phyloP scores from a whole-genome alignment of 1,284 basidiomycete species.

The Irpex sp. region DNA sequence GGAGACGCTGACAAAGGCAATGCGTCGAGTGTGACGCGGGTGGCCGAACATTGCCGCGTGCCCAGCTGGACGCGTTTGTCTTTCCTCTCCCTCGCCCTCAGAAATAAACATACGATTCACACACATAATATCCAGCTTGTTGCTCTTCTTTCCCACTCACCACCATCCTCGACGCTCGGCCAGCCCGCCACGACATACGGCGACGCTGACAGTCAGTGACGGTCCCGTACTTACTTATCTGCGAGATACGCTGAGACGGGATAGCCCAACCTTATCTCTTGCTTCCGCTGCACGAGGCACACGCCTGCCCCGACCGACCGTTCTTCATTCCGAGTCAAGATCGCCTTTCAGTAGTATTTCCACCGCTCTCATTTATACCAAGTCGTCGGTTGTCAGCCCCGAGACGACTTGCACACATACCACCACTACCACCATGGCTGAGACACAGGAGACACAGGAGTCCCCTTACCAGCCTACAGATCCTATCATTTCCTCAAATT shows the following conservation, averaged over 20 bases:
- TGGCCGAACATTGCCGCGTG: not conserved
- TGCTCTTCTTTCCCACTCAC: conserved; percentile 5
- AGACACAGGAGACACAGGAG: not conserved
- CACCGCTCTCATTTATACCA: not conserved
- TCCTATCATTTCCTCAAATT: conserved; percentile 24
- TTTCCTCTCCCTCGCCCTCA: not conserved
- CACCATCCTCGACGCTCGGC: not conserved
- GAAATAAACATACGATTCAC: not conserved
- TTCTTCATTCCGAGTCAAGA: not conserved
- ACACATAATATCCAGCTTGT: not conserved
- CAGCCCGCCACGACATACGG: not conserved
- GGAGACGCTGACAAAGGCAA: not conserved
- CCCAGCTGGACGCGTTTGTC: not conserved
- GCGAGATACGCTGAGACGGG: too few relatives aligned
- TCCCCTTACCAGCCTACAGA: conserved; percentile 22
- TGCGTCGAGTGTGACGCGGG: not conserved
- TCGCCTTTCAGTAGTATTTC: not conserved
- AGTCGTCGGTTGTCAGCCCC: not conserved
- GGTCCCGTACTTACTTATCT: not conserved
- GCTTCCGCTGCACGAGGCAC: not conserved
- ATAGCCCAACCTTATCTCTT: conserved; percentile 3
- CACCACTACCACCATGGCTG: conserved; percentile 17
- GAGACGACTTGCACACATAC: conserved; percentile 8
- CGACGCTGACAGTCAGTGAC: not conserved
- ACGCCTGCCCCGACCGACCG: conserved; percentile 1